phyloP scores from a whole-genome alignment of 1,139 yeast species.

The Citeromyces hawaiiensis region DNA sequence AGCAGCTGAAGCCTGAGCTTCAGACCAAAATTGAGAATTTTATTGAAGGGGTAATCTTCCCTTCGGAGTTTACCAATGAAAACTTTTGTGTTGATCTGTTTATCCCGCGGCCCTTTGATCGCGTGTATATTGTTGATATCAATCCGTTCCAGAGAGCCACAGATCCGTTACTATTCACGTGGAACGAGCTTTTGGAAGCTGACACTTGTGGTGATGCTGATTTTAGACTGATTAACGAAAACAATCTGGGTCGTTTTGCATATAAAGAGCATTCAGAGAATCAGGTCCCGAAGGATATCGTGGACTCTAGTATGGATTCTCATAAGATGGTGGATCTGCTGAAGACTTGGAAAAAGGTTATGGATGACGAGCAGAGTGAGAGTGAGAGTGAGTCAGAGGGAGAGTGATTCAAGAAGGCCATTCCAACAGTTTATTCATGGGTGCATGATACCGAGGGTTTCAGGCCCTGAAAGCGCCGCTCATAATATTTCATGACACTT shows the following conservation, averaged over 20 bases:
- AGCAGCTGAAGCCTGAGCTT: constrained; percentile 29
- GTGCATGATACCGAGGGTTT: no score
- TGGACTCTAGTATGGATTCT: constrained; percentile 67
- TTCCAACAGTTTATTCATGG: no score
- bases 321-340: constrained; percentile 53
- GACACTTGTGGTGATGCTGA: constrained; percentile 25
- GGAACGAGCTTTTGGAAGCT: constrained; percentile 56
- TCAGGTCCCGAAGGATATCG: constrained; percentile 82
- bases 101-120: constrained; percentile 58
- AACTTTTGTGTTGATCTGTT: constrained; percentile 69
- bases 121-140: constrained; percentile 62
- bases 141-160: constrained; percentile 76
- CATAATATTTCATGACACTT: no score
- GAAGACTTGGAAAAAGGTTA: constrained; percentile 37
- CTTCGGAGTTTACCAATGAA: constrained; percentile 33
- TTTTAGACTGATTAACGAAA: constrained; percentile 56
- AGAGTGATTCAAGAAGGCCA: not conserved
- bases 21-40: constrained; percentile 38
- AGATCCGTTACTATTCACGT: constrained; percentile 64
- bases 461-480: no score
- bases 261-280: constrained; percentile 77
- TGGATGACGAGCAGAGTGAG: constrained; percentile 8
- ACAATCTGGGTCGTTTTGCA: constrained; percentile 61
- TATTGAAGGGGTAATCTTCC: constrained; percentile 31
- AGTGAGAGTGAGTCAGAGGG: constrained; percentile 5